phyloP scores from a whole-genome alignment of 352 stramenopile genomes.

The Phytophthora ramorum region DNA sequence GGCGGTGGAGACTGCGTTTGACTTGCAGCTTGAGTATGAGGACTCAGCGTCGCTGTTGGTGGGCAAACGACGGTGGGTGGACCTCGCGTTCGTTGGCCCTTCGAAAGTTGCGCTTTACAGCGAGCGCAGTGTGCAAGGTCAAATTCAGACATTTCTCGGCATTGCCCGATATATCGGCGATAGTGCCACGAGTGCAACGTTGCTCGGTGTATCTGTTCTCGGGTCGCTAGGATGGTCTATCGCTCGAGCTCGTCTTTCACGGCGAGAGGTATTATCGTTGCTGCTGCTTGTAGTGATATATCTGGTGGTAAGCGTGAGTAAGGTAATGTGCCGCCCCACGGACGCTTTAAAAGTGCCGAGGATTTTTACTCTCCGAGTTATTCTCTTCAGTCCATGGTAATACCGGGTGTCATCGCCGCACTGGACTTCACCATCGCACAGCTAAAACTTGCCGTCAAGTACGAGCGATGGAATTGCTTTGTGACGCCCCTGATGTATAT shows the following conservation, averaged over 20 bases:
- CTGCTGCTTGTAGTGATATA: constrained; percentile 49
- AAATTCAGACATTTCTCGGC: constrained; percentile 38
- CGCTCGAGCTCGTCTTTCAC: constrained; percentile 52
- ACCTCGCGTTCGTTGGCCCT: constrained; percentile 49
- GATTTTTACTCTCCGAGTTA: constrained; percentile 73
- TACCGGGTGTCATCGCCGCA: constrained; percentile 69
- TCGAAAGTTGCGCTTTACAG: constrained; percentile 64
- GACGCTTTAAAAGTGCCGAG: constrained; percentile 58
- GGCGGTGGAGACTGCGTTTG: constrained; percentile 18
- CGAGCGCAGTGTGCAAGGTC: constrained; percentile 47
- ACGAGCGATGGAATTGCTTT: constrained; percentile 64
- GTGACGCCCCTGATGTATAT: constrained; percentile 70
- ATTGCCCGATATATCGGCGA: constrained; percentile 43
- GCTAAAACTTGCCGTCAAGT: constrained; percentile 50
- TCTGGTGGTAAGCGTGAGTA: constrained; percentile 45
- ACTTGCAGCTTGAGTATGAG: constrained; percentile 18
- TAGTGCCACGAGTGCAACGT: constrained; percentile 43
- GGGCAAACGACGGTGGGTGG: constrained; percentile 4
- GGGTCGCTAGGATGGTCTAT: constrained; percentile 72
- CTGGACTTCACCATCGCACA: constrained; percentile 76
- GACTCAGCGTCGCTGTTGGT: neutral
- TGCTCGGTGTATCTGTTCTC: constrained; percentile 58
- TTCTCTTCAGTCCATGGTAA: constrained; percentile 67
- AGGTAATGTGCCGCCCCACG: constrained; percentile 49
- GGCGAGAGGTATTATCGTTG: constrained; percentile 49